phyloP scores from a whole-genome alignment of 2,329 filamentous ascomycete species.

The Cladosporium sp. region DNA sequence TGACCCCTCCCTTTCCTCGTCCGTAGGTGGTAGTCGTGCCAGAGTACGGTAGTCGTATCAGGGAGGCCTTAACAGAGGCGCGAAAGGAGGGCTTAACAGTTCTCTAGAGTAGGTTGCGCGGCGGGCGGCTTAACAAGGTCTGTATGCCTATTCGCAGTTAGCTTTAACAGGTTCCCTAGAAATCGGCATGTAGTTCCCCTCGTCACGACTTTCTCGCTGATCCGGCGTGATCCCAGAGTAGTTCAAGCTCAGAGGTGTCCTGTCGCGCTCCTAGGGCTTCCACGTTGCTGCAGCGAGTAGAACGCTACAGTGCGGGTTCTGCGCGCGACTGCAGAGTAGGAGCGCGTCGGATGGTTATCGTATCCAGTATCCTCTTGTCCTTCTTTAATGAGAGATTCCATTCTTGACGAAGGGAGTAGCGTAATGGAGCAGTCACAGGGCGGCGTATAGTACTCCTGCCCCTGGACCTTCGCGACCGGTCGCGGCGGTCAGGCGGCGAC shows the following conservation, averaged over 20 bases:
- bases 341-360: conserved; percentile 3
- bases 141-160: background rate
- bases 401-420: background rate
- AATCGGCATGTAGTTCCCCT: background rate
- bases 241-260: background rate
- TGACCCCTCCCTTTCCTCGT: too few relatives aligned
- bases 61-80: too few relatives aligned
- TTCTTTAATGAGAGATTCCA: background rate
- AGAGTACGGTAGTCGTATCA: too few relatives aligned
- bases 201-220: background rate
- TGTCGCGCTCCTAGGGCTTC: too few relatives aligned
- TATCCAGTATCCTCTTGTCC: conserved; percentile 1
- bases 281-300: conserved; percentile 2
- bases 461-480: background rate
- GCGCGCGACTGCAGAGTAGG: background rate
- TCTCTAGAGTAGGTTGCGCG: too few relatives aligned
- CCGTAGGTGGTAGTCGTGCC: too few relatives aligned
- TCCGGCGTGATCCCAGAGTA: background rate
- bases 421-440: background rate
- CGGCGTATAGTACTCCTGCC: background rate
- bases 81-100: too few relatives aligned
- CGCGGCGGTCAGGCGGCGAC: background rate
- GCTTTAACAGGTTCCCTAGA: background rate
- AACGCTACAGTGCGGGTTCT: background rate
- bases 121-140: background rate